Percentiles rank a stretch among this genome's conserved stretches.
These are phyloP conservation scores for Ascochyta viciae-villosae DNA, from an alignment of 2,329 filamentous ascomycete species.

Conservation along the genomic window DNA sequence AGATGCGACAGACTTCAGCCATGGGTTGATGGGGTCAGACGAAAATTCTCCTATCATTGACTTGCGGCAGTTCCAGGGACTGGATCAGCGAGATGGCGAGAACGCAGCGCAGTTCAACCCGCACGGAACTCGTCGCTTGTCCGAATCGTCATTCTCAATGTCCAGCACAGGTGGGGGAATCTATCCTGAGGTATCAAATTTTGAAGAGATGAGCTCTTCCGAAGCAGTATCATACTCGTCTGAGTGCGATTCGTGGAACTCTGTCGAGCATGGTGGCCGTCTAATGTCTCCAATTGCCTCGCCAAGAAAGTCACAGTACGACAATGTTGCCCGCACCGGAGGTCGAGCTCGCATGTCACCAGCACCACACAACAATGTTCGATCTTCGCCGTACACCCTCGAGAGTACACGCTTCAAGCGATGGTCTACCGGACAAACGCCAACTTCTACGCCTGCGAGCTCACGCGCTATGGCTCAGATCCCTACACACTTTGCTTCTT, in stretches of 20 bases:
- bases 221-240: conserved; percentile 69
- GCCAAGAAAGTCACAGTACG: conserved; percentile 69
- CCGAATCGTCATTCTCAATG: conserved; percentile 76
- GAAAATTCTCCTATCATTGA: conserved; percentile 53
- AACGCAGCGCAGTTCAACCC: conserved; percentile 46
- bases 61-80: conserved; percentile 46
- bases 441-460: conserved; percentile 67
- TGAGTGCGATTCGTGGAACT: conserved; percentile 70
- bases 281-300: conserved; percentile 77
- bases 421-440: conserved; percentile 72
- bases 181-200: conserved; percentile 72
- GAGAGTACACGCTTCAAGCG: conserved; percentile 73
- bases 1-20: conserved; percentile 48
- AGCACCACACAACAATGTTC: conserved; percentile 71
- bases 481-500: conserved; percentile 67
- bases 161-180: conserved; percentile 64
- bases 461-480: conserved; percentile 64
- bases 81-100: conserved; percentile 43
- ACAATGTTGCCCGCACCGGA: conserved; percentile 53
- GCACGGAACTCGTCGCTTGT: conserved; percentile 68
- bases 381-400: conserved; percentile 74
- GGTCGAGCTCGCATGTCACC: conserved; percentile 76
- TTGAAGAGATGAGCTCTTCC: conserved; percentile 74
- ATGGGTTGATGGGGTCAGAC: conserved; percentile 47
- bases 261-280: conserved; percentile 68